Evolutionary conservation across 768 basidiomycete genomes (phyloP), one percentile per base, ranked within the genome.

Genomic region (Tremella fuciformis): DNA sequence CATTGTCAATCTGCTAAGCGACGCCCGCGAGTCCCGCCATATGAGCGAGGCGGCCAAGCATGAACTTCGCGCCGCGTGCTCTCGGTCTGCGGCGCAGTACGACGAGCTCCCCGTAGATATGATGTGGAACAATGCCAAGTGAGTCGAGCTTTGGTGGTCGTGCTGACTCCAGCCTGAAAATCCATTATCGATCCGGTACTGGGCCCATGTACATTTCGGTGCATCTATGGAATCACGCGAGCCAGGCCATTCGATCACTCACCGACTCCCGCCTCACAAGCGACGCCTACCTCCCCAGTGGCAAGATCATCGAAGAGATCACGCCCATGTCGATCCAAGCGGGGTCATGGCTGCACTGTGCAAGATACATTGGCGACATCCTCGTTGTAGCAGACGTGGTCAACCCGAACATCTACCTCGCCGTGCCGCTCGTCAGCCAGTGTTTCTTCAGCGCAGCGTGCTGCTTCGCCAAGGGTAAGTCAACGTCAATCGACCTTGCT

Each of bases 121-220:
- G 49, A 50, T 50, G n/a, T 50, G 49, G 49, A 22, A n/a, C 9
- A 24, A n/a, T 50, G 21, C 16, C n/a, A 50, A 50, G 49, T 50
- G 49, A 50, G 49, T 50, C 16, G 16, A 34, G 29, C 29, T 6
- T 34, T 4, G 29, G 29, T 22, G 49, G 7, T 21, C 21, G 21
- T 26, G 49, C 49, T 16, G 26, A 22, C 25, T 9, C 25, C 25
- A 50, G 49, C 49, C 49, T 50, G 8, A n/a, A 50, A 26, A 18
- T n/a, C 18, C 49, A 50, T n/a, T 50, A 50, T 19, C 19, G 49
- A 7, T n/a, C 49, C 16, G 19, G 25, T 9, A 18, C 49, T 8
- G 49, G 49, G 22, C 49, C 49, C 26, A 50, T 29, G 21, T 50
- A 8, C 25, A n/a, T 50, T 19, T 50, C 26, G 6, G 16, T 50